Percentiles rank a stretch among this genome's conserved stretches.
Evolutionary conservation across 176 grass and related monocot genomes (phyloP).

Genomic region (Guadua angustifolia): DNA sequence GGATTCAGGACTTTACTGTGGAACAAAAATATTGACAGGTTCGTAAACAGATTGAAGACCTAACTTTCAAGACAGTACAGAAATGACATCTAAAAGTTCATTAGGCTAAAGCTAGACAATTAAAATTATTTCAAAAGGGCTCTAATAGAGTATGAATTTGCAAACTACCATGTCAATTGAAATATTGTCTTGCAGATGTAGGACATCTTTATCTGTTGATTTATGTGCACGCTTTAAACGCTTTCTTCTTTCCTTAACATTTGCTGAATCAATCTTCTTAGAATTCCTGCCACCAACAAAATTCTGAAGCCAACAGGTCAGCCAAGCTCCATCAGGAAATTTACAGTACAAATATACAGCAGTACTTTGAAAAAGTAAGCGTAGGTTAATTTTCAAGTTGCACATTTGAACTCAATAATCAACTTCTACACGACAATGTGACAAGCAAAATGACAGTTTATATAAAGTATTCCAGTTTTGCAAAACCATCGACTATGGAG

Average conservation of each 20-base stretch:
- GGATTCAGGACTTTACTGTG: neutral
- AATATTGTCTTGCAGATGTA: constrained; percentile 35
- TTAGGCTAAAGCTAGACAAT: constrained; percentile 4
- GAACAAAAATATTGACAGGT: neutral
- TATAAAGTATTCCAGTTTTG: neutral
- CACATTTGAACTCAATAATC: neutral
- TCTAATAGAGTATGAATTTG: neutral
- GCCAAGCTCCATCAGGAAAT: constrained; percentile 43
- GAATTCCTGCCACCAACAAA: constrained; percentile 25
- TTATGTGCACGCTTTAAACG: constrained; percentile 40
- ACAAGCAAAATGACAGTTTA: neutral
- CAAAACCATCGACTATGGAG: neutral
- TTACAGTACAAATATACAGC: neutral
- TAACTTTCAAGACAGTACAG: neutral
- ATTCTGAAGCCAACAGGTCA: constrained; percentile 39
- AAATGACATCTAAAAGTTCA: neutral
- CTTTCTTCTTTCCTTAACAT: constrained; percentile 51
- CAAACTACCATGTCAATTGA: constrained; percentile 51
- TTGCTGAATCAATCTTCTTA: constrained; percentile 47
- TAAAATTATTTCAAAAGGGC: neutral
- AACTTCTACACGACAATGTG: neutral
- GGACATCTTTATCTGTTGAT: constrained; percentile 46
- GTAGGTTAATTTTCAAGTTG: neutral
- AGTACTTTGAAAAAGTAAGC: neutral
- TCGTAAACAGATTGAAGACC: constrained; percentile 27